Evolutionary conservation across 2,329 filamentous ascomycete species (phyloP).

Genomic region (Aspergillus aculeatinus): DNA sequence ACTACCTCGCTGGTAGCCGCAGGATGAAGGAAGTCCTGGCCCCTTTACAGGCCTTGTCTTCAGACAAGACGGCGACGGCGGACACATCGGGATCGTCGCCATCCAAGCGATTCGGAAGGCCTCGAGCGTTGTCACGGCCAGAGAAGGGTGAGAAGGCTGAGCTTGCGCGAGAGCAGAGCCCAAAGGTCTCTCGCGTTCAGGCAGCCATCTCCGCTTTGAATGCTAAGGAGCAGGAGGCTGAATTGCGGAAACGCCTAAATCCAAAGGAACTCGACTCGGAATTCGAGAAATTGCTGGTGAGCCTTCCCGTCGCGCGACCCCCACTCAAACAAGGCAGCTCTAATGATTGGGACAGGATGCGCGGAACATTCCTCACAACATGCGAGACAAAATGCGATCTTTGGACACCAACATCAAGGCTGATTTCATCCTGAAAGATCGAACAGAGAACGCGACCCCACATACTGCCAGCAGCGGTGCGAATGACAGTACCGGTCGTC

Average conservation of each 20-base stretch:
- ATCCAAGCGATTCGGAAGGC: constrained; percentile 19
- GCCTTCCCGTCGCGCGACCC: constrained; percentile 25
- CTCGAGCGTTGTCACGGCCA: constrained; percentile 32
- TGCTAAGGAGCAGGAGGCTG: constrained; percentile 51
- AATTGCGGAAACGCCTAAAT: constrained; percentile 47
- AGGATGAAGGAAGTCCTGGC: constrained; percentile 39
- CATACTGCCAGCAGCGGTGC: constrained; percentile 43
- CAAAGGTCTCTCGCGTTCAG: constrained; percentile 58
- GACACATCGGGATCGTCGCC: constrained; percentile 20
- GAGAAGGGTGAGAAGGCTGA: constrained; percentile 34
- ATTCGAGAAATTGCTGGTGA: constrained; percentile 61
- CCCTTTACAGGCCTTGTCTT: constrained; percentile 26
- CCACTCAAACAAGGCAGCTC: background rate
- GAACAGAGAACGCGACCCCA: constrained; percentile 62
- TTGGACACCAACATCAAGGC: constrained; percentile 88
- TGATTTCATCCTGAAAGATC: constrained; percentile 90
- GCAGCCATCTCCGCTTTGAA: constrained; percentile 65
- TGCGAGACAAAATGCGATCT: constrained; percentile 91
- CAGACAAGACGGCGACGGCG: constrained; percentile 21
- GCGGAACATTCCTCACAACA: constrained; percentile 89
- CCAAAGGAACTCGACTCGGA: constrained; percentile 60
- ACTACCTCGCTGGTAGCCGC: constrained; percentile 44
- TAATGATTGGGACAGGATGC: constrained; percentile 61
- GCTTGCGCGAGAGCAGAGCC: constrained; percentile 31
- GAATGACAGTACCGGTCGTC: constrained; percentile 31